These are phyloP conservation scores for Sphaceloma murrayae DNA, from an alignment of 2,329 filamentous ascomycete genomes.

Conservation along the genomic window DNA sequence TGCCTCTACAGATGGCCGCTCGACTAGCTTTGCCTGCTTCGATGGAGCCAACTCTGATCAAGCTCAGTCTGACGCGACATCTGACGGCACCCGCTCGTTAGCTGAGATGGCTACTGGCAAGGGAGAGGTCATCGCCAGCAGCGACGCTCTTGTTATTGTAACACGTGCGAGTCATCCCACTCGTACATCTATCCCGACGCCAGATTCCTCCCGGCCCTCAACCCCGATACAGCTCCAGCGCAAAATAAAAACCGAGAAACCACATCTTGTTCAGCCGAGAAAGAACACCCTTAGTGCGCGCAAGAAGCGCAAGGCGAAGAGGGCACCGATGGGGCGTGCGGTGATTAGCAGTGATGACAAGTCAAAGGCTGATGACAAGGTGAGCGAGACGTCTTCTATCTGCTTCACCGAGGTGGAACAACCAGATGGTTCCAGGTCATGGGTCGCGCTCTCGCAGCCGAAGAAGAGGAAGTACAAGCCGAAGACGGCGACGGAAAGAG, in stretches of 20 bases:
- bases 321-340: constrained; percentile 11
- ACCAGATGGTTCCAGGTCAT: not conserved
- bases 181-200: not conserved
- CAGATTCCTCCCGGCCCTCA: no score
- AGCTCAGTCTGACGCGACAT: not conserved
- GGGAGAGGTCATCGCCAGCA: constrained; percentile 19
- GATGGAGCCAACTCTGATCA: not conserved
- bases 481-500: constrained; percentile 23
- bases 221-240: no score
- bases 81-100: not conserved
- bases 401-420: constrained; percentile 14
- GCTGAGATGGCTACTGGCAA: not conserved
- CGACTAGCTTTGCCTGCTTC: not conserved
- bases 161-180: no score
- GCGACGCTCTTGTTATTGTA: constrained; percentile 19
- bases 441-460: constrained; percentile 18
- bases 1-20: not conserved
- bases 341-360: no score
- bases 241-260: not conserved
- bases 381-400: constrained; percentile 1
- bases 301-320: not conserved
- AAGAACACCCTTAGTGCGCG: constrained; percentile 5
- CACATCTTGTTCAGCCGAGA: not conserved
- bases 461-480: constrained; percentile 8
- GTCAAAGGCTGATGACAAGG: constrained; percentile 5